Evolutionary conservation across 495 filamentous ascomycete species (phyloP), one percentile per base, ranked within the genome.

Genomic region (Astrocystis sublimbata): DNA sequence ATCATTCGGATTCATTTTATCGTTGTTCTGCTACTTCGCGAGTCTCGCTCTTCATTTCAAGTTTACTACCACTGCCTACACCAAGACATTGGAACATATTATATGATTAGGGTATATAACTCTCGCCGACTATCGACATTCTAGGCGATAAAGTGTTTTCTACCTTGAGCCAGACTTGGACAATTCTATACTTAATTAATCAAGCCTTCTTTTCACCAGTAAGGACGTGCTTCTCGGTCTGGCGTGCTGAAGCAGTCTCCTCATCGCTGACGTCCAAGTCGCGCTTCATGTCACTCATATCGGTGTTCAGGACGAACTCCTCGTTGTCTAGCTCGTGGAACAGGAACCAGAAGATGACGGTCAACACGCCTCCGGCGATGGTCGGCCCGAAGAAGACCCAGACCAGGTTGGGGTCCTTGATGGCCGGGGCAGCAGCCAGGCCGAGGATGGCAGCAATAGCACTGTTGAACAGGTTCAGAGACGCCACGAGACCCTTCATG

Each of bases 401-500:
- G 10, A 82, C 75, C 28, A 87, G 73, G 23, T 83, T 83, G 0
- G 88, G 88, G 62, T 91, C 86, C 42, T 77, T 72, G 13, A 86
- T 80, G 1, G 82, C 79, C 0, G 84, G 83, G 12, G 84, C 69
- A 45, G 82, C 71, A n/a, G 83, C 82, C 55, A 85, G 79, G 8
- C 82, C 83, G 17, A 87, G 71, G 24, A 84, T 85, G 26, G 80
- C 85, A 41, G 80, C 81, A 53, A 88, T 71, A 30, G 80, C 82
- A 46, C 68, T 80, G 58, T 80, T 81, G 65, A 86, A 78, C 15
- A 89, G 75, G 68, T 82, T 87, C 49, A 90, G 67, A 7, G 81
- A 78, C 68, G 83, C 78, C 38, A 91, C 84, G 31, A 89, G 77
- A 15, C 80, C 81, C 65, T 84, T 84, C 89, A 91, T 92, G 65